Percentiles rank a stretch among this genome's conserved stretches.
phyloP scores from a whole-genome alignment of 1,284 basidiomycete species.

The Trametes polyzona region DNA sequence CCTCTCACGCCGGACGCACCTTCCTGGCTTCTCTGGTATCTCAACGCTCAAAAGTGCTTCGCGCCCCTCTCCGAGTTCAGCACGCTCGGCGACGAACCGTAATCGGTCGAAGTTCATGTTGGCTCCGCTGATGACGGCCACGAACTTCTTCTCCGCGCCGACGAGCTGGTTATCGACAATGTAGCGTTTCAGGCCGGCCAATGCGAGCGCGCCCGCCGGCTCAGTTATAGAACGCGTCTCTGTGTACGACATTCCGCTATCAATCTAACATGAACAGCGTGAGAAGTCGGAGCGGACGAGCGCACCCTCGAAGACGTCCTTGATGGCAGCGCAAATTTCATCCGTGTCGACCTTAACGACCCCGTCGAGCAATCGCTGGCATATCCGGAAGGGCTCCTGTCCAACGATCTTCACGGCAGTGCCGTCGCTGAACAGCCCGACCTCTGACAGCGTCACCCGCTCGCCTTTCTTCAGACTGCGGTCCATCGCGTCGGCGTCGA shows the following conservation, averaged over 20 bases:
- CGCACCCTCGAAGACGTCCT: slow-evolving; percentile 96
- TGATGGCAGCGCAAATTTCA: slow-evolving; percentile 98
- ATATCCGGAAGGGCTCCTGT: slow-evolving; percentile 93
- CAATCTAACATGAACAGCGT: neutral
- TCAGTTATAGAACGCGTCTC: slow-evolving; percentile 96
- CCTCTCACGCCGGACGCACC: slow-evolving; percentile 50
- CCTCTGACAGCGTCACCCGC: slow-evolving; percentile 85
- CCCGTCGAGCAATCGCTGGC: slow-evolving; percentile 84
- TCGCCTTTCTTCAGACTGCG: slow-evolving; percentile 79
- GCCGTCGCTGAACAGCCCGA: slow-evolving; percentile 98
- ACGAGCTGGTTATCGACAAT: slow-evolving; percentile 82
- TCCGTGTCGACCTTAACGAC: slow-evolving; percentile 92
- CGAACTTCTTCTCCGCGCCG: slow-evolving; percentile 85
- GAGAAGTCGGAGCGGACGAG: slow-evolving; percentile 10
- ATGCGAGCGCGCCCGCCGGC: slow-evolving; percentile 93
- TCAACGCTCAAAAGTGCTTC: slow-evolving; percentile 94
- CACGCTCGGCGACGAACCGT: slow-evolving; percentile 96
- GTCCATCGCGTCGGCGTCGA: slow-evolving; percentile 94
- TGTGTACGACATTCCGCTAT: slow-evolving; percentile 37
- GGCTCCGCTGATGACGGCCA: slow-evolving; percentile 92
- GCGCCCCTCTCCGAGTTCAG: slow-evolving; percentile 93
- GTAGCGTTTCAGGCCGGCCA: slow-evolving; percentile 93
- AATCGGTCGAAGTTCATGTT: slow-evolving; percentile 99
- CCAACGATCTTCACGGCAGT: slow-evolving; percentile 98
- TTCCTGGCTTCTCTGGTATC: slow-evolving; percentile 91